Base-by-base conservation (phyloP, 2,329 filamentous ascomycete genomes). In the Aplosporella prunicola region DNA sequence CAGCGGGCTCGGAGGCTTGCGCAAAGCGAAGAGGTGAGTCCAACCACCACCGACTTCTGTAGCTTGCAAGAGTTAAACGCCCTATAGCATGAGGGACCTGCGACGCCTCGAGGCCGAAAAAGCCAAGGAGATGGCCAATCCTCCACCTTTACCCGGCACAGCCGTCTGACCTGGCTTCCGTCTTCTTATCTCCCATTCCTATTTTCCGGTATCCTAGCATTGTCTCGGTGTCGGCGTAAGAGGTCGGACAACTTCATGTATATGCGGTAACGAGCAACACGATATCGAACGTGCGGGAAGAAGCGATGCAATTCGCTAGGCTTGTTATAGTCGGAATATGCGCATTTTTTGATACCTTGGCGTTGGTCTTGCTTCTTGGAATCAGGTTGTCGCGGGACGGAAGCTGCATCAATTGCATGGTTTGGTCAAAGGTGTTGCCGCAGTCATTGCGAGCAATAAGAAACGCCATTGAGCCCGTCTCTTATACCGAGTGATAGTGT, bases 101-200 rank as follows among this genome's bases (percentile, higher is more conserved):
- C 38, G 38, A 15, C 35, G 28, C 30, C 38, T 40, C 20, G 38
- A 40, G 17, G 28, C n/a, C 17, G 38, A 40, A 18, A 40, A 40
- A 27, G 32, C 38, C 15, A 40, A 35, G 18, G 38, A 40, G 20
- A 40, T 40, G 38, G 16, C 38, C 13, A 40, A 35, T 26, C 38
- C 38, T 4, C 38, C 38, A 16, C 38, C 38, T 24, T 24, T 40
- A 13, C 38, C 38, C 7, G 38, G 38, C 13, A 40, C 38, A 31
- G 38, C 38, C 9, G 32, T 31, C 9, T 40, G 18, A 30, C n/a
- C 18, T 17, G 7, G 4, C n/a, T 15, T 18, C 6, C 9, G 3
- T 14, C 5, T 22, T n/a, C 17, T 9, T 3, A 13, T 23, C n/a
- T 10, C 5, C 5, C 13, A 23, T 24, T 18, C 14, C 8, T 34